Conservation (phyloP, 495 filamentous ascomycete genomes). For the Penicillium robsamsonii region DNA sequence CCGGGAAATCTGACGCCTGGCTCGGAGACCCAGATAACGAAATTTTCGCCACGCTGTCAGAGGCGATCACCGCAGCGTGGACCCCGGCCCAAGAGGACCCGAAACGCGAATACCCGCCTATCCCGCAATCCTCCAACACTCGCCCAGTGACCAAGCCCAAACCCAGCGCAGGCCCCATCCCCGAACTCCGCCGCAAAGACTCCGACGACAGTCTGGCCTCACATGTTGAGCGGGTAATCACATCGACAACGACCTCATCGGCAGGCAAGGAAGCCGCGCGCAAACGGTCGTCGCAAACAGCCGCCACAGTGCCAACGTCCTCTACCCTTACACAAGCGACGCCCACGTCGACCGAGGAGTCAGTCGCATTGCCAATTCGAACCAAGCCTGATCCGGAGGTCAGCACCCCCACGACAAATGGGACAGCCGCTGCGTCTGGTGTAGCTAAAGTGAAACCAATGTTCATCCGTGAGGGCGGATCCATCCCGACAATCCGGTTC, state of each 20-base stretch:
- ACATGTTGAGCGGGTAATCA: conserved; percentile 48
- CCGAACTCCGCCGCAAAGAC: conserved; percentile 35
- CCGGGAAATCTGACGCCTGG: conserved; percentile 94
- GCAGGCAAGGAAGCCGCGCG: conserved; percentile 33
- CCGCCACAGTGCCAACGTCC: conserved; percentile 53
- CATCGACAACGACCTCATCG: conserved; percentile 43
- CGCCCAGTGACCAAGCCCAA: conserved; percentile 19
- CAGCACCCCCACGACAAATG: background rate
- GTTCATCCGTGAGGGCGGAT: conserved; percentile 94
- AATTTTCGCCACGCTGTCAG: conserved; percentile 84
- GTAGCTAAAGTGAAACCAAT: conserved; percentile 47
- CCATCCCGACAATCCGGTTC: conserved; percentile 89
- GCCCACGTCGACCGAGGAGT: conserved; percentile 21
- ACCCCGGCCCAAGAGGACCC: conserved; percentile 27
- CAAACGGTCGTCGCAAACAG: conserved; percentile 35
- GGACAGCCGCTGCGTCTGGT: background rate
- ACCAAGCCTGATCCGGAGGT: conserved; percentile 15
- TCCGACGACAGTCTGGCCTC: conserved; percentile 47
- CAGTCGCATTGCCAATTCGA: conserved; percentile 22
- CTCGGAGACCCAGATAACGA: conserved; percentile 87
- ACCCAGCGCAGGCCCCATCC: conserved; percentile 13
- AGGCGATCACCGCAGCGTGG: conserved; percentile 85
- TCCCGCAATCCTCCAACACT: conserved; percentile 15
- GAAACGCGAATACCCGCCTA: conserved; percentile 36
- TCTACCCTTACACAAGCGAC: conserved; percentile 54